Percentiles rank a stretch among this genome's conserved stretches.
phyloP scores from a whole-genome alignment of 768 basidiomycete species.

The Chalciporus chontae region DNA sequence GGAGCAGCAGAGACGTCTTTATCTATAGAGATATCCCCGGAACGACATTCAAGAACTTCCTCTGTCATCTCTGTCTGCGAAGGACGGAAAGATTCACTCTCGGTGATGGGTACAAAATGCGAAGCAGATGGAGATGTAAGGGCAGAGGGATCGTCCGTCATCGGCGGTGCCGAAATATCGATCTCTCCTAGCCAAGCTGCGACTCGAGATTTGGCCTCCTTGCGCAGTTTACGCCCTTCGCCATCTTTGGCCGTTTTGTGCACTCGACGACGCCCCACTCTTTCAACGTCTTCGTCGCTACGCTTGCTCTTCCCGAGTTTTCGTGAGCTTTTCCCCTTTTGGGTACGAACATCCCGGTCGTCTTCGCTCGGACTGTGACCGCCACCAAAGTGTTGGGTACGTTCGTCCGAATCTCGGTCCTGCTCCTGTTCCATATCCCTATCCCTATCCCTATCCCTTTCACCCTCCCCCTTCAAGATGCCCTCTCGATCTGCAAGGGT shows the following conservation, averaged over 20 bases:
- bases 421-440: slow-evolving; percentile 21
- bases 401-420: slow-evolving; percentile 32
- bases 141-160: slow-evolving; percentile 36
- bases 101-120: slow-evolving; percentile 26
- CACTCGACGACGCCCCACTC: slow-evolving; percentile 20
- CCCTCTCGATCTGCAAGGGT: slow-evolving; percentile 35
- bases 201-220: slow-evolving; percentile 66
- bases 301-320: slow-evolving; percentile 24
- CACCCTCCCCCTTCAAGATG: slow-evolving; percentile 10
- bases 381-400: slow-evolving; percentile 28
- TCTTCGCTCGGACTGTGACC: slow-evolving; percentile 29
- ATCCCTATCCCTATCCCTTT: slow-evolving; percentile 19
- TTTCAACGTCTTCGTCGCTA: slow-evolving; percentile 27
- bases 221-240: slow-evolving; percentile 36
- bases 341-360: slow-evolving; percentile 28
- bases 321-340: slow-evolving; percentile 25
- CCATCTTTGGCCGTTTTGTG: slow-evolving; percentile 32
- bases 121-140: slow-evolving; percentile 31
- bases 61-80: slow-evolving; percentile 7
- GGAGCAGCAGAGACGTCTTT: slow-evolving; percentile 39
- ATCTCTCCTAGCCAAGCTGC: slow-evolving; percentile 74
- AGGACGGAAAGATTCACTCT: slow-evolving; percentile 22
- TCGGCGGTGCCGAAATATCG: slow-evolving; percentile 50
- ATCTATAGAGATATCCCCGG: slow-evolving; percentile 5
- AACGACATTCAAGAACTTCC: slow-evolving; percentile 4